These are phyloP conservation scores for Hydnomerulius pinastri DNA, from an alignment of 768 basidiomycete species.

Conservation along the genomic window DNA sequence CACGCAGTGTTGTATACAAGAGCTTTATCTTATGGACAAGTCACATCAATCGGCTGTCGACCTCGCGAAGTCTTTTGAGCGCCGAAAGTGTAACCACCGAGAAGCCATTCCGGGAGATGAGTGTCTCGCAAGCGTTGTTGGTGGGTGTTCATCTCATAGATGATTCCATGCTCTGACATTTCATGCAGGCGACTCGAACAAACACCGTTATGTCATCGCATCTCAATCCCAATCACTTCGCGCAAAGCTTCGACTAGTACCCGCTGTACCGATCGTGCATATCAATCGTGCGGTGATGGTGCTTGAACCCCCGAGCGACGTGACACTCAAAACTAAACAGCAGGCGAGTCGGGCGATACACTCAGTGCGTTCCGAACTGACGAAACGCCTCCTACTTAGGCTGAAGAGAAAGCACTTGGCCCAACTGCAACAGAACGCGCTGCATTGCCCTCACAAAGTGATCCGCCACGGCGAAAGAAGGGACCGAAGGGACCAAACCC, in stretches of 20 bases:
- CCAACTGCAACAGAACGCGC: slow-evolving; percentile 51
- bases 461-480: slow-evolving; percentile 57
- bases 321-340: slow-evolving; percentile 70
- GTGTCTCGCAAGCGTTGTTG: slow-evolving; percentile 80
- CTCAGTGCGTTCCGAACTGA: neutral
- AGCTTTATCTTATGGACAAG: slow-evolving; percentile 84
- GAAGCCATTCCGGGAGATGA: slow-evolving; percentile 84
- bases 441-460: slow-evolving; percentile 39
- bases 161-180: slow-evolving; percentile 5
- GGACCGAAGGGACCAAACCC: slow-evolving; percentile 90
- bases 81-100: slow-evolving; percentile 92
- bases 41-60: slow-evolving; percentile 75
- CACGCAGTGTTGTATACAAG: slow-evolving; percentile 96
- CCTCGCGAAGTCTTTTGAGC: slow-evolving; percentile 90
- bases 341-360: slow-evolving; percentile 39
- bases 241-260: slow-evolving; percentile 64
- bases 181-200: slow-evolving; percentile 73
- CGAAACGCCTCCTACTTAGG: slow-evolving; percentile 39
- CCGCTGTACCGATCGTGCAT: slow-evolving; percentile 88
- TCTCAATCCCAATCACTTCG: slow-evolving; percentile 80
- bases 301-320: slow-evolving; percentile 84
- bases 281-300: slow-evolving; percentile 92
- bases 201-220: slow-evolving; percentile 90
- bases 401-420: slow-evolving; percentile 61
- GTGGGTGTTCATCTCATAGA: slow-evolving; percentile 38